Base-by-base conservation (phyloP, 306 rosid genomes). In the Notholithocarpus densiflorus region DNA sequence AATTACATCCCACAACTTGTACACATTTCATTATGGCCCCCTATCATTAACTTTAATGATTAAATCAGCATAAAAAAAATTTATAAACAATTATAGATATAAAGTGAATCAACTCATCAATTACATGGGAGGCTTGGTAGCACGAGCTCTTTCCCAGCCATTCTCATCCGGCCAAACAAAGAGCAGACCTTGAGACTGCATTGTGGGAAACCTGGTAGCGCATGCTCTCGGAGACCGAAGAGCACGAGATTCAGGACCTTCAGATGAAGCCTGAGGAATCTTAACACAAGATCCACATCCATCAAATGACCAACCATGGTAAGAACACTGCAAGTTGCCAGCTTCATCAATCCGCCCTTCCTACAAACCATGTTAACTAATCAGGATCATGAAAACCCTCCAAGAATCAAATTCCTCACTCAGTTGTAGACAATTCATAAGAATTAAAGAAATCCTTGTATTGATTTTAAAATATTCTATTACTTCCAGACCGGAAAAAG, bases 81-180 rank as follows among this genome's bases (percentile, higher is more conserved):
- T 32, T 40, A 4, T n/a, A 52, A 21, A 81, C 48, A 56, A 34
- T 59, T 80, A 81, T 77, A 21, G 26, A 19, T 23, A 65, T 37
- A 23, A 61, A 77, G 71, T 21, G 27, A 77, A 68, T 3, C 85
- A 75, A 82, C 69, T 86, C 92, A 68, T 4, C 85, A 75, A 82
- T 75, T 86, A 95, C 98, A 86, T 84, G 81, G 97, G 92, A 84
- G 98, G 97, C 77, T 87, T 78, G 51, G 96, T 77, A 68, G 94
- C 92, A 24, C 76, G 86, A 34, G 98, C 98, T 87, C 88, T 90
- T 80, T 91, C 98, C 98, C 93, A 91, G 77, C 97, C 98, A 80
- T 91, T 92, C 84, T 92, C 95, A 85, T 95, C 98, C 0, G 98
- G 98, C 98, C 98, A 95, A 75, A 95, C 98, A 76, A 92, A 95